Evolutionary conservation across 176 grass and related monocot genomes (phyloP), one percentile per base, ranked within the genome.

Genomic region (Musa acuminata): DNA sequence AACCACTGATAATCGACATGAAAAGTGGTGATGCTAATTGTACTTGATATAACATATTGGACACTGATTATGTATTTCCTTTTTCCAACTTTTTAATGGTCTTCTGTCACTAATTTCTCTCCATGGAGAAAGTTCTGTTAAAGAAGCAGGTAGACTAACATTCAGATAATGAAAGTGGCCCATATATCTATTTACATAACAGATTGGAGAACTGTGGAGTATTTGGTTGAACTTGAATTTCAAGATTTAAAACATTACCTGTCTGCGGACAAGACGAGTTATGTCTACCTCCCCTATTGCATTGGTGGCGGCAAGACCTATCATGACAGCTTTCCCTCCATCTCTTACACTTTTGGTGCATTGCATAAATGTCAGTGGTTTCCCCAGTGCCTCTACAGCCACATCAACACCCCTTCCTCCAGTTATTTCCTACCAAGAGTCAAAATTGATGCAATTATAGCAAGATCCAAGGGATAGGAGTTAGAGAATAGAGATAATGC

Each of bases 251-350:
- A 25, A 50, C 1, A 3, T 70, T 50, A 70, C 67, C 67, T 70
- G 67, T 89, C 94, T 82, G 27, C 90, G 88, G 25, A 98, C 95
- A 21, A 98, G 95, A 79, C 78, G 90, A 9, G 82, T 98, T 75
- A 98, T 98, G 83, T 93, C 88, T 8, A 98, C 83, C 84, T 93
- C 86, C 2, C 94, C 95, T 64, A 98, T 79, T 2, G 90, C 95
- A 20, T 93, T 82, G 17, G 88, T 71, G 71, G 94, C 78, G 73
- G 94, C 90, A 71, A 98, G 94, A 11, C 94, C 94, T 53, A 98
- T 98, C 94, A 98, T 89, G 43, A 98, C 94, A 82, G 94, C 94
- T 91, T 98, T 98, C 55, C 94, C 94, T 72, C 94, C 94, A 82
- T 93, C 90, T 78, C 94, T 84, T 23, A 98, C 90, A 52, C 94